These are phyloP conservation scores for Solanum hybrid DNA, from an alignment of 305 asterid genomes.

Conservation along the genomic window DNA sequence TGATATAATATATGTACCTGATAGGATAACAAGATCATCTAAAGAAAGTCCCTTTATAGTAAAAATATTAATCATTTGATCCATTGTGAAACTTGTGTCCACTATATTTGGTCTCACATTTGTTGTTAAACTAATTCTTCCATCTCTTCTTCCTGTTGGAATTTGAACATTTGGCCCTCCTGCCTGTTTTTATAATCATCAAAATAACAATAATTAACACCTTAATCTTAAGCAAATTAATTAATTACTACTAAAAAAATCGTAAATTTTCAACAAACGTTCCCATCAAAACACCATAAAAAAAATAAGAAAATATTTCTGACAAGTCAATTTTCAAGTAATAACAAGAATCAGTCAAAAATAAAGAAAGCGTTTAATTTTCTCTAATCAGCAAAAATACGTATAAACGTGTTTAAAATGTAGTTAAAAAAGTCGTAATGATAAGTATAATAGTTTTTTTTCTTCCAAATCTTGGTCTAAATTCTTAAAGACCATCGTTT, in stretches of 20 bases:
- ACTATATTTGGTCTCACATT: constrained; percentile 67
- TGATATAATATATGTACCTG: constrained; percentile 31
- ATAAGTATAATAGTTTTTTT: background rate
- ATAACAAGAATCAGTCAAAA: background rate
- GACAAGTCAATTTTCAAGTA: background rate
- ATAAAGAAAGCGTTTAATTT: background rate
- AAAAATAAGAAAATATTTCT: rapidly evolving
- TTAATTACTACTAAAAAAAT: background rate
- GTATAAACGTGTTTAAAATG: background rate
- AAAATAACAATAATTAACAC: background rate
- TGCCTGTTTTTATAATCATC: constrained; percentile 25
- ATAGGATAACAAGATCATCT: constrained; percentile 67
- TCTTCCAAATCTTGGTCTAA: background rate
- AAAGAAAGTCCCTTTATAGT: constrained; percentile 51
- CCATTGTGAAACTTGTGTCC: constrained; percentile 65
- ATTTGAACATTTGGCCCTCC: constrained; percentile 62
- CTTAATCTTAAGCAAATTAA: background rate
- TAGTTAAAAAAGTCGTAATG: background rate
- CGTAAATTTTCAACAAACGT: rapidly evolving
- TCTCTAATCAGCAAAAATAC: background rate
- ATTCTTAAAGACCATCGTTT: background rate
- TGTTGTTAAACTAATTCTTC: constrained; percentile 38
- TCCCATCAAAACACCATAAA: background rate
- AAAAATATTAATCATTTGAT: constrained; percentile 45
- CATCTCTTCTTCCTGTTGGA: constrained; percentile 73